Base-by-base conservation (phyloP, 495 filamentous ascomycete genomes). In the Penicillium taxi region DNA sequence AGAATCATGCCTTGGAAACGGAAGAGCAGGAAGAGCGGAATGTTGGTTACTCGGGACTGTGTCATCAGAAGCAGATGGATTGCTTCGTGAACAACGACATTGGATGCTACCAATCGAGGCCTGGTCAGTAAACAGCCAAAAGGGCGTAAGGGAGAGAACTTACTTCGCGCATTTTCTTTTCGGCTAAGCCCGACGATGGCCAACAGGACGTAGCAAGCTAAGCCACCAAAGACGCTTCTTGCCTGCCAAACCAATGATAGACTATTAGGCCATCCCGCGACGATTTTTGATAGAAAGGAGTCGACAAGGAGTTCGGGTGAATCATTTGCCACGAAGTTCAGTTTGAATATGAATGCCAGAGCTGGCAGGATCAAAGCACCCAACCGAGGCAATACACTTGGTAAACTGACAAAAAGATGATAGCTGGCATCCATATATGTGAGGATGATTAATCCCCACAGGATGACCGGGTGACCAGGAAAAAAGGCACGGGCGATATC, bases 41-140 rank as follows among this genome's bases (percentile, higher is more conserved):
- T 74, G 52, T 93, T 94, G 9, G 81, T 78, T 12, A 78, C 72
- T 32, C 84, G 75, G 5, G 85, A 86, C 61, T 98, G 88, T 4
- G 87, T 96, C 26, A 94, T 68, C 18, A 94, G 70, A 44, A 96
- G 82, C 20, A 95, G 63, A 19, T 77, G 78, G 28, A 87, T 67
- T 18, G 87, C 59, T 44, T 84, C 72, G 48, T 88, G 83, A 23
- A 86, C 35, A 9, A 52, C 30, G 2, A 22, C 36, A 20, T 41
- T 51, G 0, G 51, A 29, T 29, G 26, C 48, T 49, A 20, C 24
- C 41, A 37, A 25, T 20, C 2, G 9, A 34, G 15, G 28, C 57
- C 32, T 53, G 22, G 47, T 41, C 16, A 32, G 21, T 9, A 13
- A 26, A 26, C 30, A 37, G 15, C 23, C n/a, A 16, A 12, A 9